Evolutionary conservation across 129 eudicot genomes (phyloP), one percentile per base, ranked within the genome.

Genomic region (Dittrichia graveolens): DNA sequence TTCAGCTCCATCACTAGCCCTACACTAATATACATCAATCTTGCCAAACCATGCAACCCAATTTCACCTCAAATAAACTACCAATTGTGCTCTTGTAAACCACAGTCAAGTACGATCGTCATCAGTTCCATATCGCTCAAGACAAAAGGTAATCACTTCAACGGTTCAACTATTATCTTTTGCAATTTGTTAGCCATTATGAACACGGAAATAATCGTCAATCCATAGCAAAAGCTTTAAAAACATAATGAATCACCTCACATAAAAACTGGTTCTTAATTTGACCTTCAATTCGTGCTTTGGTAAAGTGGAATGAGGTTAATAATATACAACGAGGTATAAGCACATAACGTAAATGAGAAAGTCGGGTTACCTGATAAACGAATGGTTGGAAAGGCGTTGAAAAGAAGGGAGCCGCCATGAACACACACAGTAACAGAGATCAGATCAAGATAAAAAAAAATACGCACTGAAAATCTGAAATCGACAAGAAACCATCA

Each of bases 351-450:
- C 8, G 49, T 4, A 44, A 19, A 8, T 14, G 9, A 75, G 16
- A 55, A 49, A 69, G 7, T 69, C 18, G 3, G 13, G 14, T 65
- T 70, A 92, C 97, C 96, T 92, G 93, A 73, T 92, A 92, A 65
- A 92, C 97, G 67, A 89, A 92, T 6, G 96, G 97, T 57, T 92
- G 97, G 41, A 92, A 84, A 49, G 96, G 94, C 18, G 96, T 84
- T 13, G 90, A 84, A 72, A 88, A 92, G 81, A 92, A 92, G 0
- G 98, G 98, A 67, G 96, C 98, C 7, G 98, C 98, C 98, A 92
- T 92, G 46, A 61, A 61, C 67, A 50, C 45, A 40, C 69, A 35
- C 60, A 47, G 53, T 39, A 39, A 56, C 52, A 65, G 39, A 39
- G 75, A 78, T 83, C 79, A 46, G 53, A 31, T n/a, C n/a, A n/a